These are phyloP conservation scores for Solanum hybrid DNA, from an alignment of 305 asterid genomes.

Conservation along the genomic window DNA sequence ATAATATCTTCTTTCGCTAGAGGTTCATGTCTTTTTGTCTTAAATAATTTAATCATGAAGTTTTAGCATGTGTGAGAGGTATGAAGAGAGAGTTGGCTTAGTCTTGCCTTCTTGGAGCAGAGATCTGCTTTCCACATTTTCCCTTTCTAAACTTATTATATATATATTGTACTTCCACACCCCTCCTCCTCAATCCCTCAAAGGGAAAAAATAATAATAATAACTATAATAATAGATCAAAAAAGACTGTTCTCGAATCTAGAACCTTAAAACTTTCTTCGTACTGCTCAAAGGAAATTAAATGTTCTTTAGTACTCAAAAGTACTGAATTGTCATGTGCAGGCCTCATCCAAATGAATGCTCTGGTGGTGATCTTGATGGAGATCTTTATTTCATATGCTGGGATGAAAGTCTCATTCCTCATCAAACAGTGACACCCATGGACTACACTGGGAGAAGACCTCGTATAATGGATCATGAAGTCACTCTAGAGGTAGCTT, in stretches of 20 bases:
- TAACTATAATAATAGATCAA: not conserved
- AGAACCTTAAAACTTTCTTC: not conserved
- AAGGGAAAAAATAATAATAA: not conserved
- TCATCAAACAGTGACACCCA: conserved; percentile 57
- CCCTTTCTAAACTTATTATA: not conserved
- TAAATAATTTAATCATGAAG: not conserved
- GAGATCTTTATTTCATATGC: conserved; percentile 82
- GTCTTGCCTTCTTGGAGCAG: not conserved
- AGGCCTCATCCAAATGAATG: conserved; percentile 99
- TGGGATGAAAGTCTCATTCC: conserved; percentile 80
- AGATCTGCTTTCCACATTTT: not conserved
- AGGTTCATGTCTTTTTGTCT: not conserved
- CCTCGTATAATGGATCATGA: conserved; percentile 82
- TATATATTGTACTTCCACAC: not conserved
- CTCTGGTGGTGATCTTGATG: conserved; percentile 98
- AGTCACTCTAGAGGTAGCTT: conserved; percentile 62
- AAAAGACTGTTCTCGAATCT: not conserved
- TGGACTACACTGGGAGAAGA: conserved; percentile 86
- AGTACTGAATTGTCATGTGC: conserved; percentile 16
- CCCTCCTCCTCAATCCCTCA: not conserved
- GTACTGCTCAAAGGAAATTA: not conserved
- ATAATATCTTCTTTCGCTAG: not conserved
- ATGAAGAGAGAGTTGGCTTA: not conserved
- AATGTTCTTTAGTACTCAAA: not conserved
- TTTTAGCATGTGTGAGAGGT: not conserved